phyloP scores from a whole-genome alignment of 75 land plant species.

The Cupressus sempervirens region DNA sequence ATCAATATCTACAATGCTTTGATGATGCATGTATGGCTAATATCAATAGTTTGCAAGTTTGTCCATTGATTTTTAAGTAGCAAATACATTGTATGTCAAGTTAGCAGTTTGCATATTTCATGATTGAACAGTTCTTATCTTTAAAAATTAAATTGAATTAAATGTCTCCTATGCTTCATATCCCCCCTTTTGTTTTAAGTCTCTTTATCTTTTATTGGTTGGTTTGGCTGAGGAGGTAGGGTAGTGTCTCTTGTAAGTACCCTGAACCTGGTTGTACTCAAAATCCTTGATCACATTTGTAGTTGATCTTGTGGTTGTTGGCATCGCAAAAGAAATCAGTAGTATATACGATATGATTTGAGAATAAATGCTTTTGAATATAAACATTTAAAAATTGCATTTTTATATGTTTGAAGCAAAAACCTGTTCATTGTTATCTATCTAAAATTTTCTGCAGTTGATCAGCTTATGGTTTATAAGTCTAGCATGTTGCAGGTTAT shows the following conservation, averaged over 20 bases:
- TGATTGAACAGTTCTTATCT: not conserved
- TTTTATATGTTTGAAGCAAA: not conserved
- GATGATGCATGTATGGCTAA: constrained; percentile 75
- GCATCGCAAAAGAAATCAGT: not conserved
- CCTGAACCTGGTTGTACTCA: not conserved
- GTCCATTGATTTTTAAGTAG: not conserved
- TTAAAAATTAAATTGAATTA: not conserved
- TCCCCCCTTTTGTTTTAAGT: not conserved
- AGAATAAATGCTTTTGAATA: not conserved
- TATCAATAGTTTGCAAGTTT: not conserved
- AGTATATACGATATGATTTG: not conserved
- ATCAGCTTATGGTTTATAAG: not conserved
- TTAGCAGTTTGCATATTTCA: not conserved
- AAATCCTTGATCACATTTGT: constrained; percentile 1
- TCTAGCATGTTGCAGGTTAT: not conserved
- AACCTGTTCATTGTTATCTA: not conserved
- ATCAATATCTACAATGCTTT: constrained; percentile 89
- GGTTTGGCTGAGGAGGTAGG: not conserved
- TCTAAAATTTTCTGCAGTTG: not conserved
- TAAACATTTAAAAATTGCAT: not conserved
- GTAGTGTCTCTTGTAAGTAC: not conserved
- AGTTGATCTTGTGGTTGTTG: not conserved
- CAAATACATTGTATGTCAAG: not conserved
- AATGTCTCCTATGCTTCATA: not conserved
- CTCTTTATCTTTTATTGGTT: not conserved